These are phyloP conservation scores for Usnea hakonensis DNA, from an alignment of 495 filamentous ascomycete species.

Conservation along the genomic window DNA sequence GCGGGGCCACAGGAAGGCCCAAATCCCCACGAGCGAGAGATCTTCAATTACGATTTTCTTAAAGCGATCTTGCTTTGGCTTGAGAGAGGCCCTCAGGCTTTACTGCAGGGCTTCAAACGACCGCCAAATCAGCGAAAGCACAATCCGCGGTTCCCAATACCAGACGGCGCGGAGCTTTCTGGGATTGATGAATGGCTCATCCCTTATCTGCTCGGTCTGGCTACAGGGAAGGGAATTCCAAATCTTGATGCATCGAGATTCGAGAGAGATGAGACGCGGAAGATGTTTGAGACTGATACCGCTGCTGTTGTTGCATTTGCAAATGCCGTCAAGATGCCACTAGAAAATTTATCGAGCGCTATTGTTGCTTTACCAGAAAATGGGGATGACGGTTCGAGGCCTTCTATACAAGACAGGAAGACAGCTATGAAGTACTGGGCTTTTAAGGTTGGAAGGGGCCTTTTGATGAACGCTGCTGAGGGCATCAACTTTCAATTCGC, in stretches of 20 bases:
- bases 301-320: slow-evolving; percentile 52
- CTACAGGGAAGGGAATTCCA: slow-evolving; percentile 40
- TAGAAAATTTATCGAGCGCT: slow-evolving; percentile 42
- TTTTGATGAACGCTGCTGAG: slow-evolving; percentile 54
- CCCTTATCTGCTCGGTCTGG: slow-evolving; percentile 49
- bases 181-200: slow-evolving; percentile 51
- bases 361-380: slow-evolving; percentile 25
- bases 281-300: slow-evolving; percentile 46
- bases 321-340: slow-evolving; percentile 43
- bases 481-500: slow-evolving; percentile 51
- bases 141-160: slow-evolving; percentile 45
- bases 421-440: slow-evolving; percentile 52
- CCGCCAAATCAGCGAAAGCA: slow-evolving; percentile 29
- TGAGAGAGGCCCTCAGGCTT: slow-evolving; percentile 44
- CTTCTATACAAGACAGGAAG: slow-evolving; percentile 28
- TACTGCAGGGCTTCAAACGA: slow-evolving; percentile 50
- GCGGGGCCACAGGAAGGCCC: slow-evolving; percentile 43
- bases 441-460: slow-evolving; percentile 50
- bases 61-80: slow-evolving; percentile 58
- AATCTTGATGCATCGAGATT: slow-evolving; percentile 56
- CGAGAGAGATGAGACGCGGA: slow-evolving; percentile 45
- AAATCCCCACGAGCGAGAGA: slow-evolving; percentile 37
- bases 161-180: slow-evolving; percentile 37
- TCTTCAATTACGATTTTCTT: slow-evolving; percentile 57
- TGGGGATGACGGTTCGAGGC: neutral